phyloP scores from a whole-genome alignment of 352 stramenopile genomes.

The Phytophthora ohioensis region DNA sequence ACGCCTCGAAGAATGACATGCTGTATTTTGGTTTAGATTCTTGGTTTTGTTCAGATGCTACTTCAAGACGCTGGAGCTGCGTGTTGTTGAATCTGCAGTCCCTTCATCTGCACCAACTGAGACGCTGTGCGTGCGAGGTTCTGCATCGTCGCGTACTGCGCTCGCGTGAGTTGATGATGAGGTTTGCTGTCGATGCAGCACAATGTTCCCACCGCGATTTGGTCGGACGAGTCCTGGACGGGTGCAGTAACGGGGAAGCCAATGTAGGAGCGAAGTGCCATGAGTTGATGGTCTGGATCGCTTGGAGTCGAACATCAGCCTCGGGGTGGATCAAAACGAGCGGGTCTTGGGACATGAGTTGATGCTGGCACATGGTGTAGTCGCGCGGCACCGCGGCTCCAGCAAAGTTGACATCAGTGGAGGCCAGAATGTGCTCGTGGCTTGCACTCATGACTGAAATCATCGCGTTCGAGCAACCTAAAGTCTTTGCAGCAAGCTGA shows the following conservation, averaged over 20 bases:
- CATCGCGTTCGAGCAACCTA: slow-evolving; percentile 51
- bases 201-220: slow-evolving; percentile 57
- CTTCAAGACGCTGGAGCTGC: slow-evolving; percentile 21
- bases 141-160: slow-evolving; percentile 56
- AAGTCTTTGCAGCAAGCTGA: slow-evolving; percentile 42
- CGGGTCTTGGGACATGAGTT: slow-evolving; percentile 58
- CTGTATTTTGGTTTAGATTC: slow-evolving; percentile 25
- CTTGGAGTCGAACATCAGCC: slow-evolving; percentile 60
- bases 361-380: slow-evolving; percentile 65
- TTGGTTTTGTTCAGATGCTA: neutral
- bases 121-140: slow-evolving; percentile 54
- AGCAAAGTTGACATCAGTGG: slow-evolving; percentile 32
- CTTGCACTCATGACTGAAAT: slow-evolving; percentile 58
- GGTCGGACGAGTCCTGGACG: neutral
- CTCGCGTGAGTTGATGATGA: slow-evolving; percentile 49
- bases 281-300: slow-evolving; percentile 33
- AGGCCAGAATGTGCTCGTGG: slow-evolving; percentile 54
- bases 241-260: slow-evolving; percentile 58
- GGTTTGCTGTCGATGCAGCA: slow-evolving; percentile 60
- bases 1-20: slow-evolving; percentile 26
- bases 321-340: slow-evolving; percentile 63
- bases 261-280: slow-evolving; percentile 62
- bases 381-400: slow-evolving; percentile 47
- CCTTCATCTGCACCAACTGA: slow-evolving; percentile 37
- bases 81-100: slow-evolving; percentile 8